These are phyloP conservation scores for Curvularia verruculosa DNA, from an alignment of 2,329 filamentous ascomycete genomes.

Conservation along the genomic window DNA sequence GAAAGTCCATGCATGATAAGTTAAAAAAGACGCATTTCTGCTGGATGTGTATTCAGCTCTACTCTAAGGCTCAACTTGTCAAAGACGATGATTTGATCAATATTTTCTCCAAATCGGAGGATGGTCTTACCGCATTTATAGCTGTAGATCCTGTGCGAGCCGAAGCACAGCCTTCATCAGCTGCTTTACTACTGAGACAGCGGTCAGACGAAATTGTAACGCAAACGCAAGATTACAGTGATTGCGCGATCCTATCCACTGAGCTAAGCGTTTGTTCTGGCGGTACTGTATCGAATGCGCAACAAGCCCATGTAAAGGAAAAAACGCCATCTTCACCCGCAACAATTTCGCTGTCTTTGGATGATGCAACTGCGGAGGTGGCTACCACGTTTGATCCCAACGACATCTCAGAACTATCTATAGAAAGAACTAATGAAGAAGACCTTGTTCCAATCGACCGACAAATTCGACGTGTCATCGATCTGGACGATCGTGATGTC, in stretches of 20 bases:
- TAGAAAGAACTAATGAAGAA: constrained; percentile 4
- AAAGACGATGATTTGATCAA: constrained; percentile 9
- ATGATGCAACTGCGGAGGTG: background rate
- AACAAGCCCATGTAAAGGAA: background rate
- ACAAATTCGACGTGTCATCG: constrained; percentile 43
- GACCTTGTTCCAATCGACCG: constrained; percentile 14
- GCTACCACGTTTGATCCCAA: no score
- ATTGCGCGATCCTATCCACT: background rate
- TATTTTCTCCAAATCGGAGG: constrained; percentile 7
- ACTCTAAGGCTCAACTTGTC: constrained; percentile 16
- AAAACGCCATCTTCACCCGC: background rate
- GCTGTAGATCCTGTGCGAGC: background rate
- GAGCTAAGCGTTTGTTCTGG: background rate
- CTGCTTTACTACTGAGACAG: background rate
- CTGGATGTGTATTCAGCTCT: constrained; percentile 42
- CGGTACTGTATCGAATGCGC: background rate
- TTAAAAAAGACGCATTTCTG: constrained; percentile 38
- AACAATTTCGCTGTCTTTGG: background rate
- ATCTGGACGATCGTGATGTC: constrained; percentile 38
- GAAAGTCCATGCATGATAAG: constrained; percentile 18
- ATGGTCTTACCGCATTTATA: constrained; percentile 14
- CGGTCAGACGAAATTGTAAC: background rate
- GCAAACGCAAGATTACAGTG: background rate
- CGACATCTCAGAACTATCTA: background rate
- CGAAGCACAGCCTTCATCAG: background rate